Evolutionary conservation across 2,329 filamentous ascomycete genomes (phyloP).

Genomic region (Aspergillus intermedius): DNA sequence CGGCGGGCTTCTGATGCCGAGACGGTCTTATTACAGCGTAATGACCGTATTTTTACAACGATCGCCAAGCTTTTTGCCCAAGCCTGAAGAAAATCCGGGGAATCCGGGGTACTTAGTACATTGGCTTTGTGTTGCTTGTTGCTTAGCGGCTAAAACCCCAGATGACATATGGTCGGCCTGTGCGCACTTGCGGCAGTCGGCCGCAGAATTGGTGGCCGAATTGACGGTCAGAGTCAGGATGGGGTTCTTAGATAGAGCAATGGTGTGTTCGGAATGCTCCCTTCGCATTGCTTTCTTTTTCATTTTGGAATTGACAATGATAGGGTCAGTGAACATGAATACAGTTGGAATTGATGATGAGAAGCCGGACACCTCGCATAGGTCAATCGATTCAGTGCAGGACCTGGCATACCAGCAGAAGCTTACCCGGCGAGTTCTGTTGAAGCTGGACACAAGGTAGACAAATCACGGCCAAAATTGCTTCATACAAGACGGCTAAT

Average conservation of each 20-base stretch:
- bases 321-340: constrained; percentile 10
- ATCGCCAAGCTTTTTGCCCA: neutral
- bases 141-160: no score
- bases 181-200: no score
- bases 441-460: constrained; percentile 50
- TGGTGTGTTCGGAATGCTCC: neutral
- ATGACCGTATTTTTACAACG: neutral
- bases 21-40: neutral
- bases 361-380: constrained; percentile 15
- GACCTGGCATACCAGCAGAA: constrained; percentile 14
- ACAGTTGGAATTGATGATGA: constrained; percentile 11
- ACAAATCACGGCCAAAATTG: no score
- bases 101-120: neutral
- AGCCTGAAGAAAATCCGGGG: neutral
- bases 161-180: no score
- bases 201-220: no score
- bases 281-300: constrained; percentile 1
- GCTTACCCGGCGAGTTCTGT: constrained; percentile 42
- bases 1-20: neutral
- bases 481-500: neutral
- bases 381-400: constrained; percentile 8
- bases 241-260: no score
- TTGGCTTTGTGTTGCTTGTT: neutral
- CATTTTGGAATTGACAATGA: neutral
- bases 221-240: no score